phyloP scores from a whole-genome alignment of 495 filamentous ascomycete species.

The Podospora conica region DNA sequence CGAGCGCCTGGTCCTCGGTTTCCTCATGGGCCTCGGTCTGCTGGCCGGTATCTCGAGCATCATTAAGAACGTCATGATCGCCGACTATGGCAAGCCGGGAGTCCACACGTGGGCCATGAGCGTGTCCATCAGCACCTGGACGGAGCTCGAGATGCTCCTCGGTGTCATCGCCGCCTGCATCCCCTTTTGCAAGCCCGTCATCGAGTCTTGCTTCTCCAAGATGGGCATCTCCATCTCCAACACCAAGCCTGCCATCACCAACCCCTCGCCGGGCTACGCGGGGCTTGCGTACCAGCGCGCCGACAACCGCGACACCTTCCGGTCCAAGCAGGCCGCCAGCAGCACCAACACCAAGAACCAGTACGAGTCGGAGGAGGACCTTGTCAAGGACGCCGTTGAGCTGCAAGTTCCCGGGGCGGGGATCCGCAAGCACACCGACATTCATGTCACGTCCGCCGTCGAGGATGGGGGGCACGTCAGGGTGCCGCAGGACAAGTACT shows the following conservation, averaged over 20 bases:
- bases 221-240: background rate
- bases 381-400: background rate
- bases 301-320: background rate
- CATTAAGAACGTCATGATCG: conserved; percentile 22
- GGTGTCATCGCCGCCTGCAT: background rate
- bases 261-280: background rate
- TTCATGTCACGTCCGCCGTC: background rate
- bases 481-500: background rate
- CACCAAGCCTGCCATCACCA: conserved; percentile 5
- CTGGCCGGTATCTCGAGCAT: conserved; percentile 25
- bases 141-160: background rate
- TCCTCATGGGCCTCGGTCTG: conserved; percentile 31
- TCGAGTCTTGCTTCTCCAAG: background rate
- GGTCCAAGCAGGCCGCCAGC: background rate
- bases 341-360: background rate
- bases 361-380: background rate
- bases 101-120: background rate
- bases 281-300: conserved; percentile 26
- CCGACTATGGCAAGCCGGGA: conserved; percentile 14
- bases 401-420: background rate
- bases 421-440: background rate
- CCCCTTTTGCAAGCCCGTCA: background rate
- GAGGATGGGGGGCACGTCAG: background rate
- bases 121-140: background rate
- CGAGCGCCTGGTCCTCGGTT: conserved; percentile 24